phyloP scores from a whole-genome alignment of 169 alveolate genomes.

The Plasmodium gonderi region DNA sequence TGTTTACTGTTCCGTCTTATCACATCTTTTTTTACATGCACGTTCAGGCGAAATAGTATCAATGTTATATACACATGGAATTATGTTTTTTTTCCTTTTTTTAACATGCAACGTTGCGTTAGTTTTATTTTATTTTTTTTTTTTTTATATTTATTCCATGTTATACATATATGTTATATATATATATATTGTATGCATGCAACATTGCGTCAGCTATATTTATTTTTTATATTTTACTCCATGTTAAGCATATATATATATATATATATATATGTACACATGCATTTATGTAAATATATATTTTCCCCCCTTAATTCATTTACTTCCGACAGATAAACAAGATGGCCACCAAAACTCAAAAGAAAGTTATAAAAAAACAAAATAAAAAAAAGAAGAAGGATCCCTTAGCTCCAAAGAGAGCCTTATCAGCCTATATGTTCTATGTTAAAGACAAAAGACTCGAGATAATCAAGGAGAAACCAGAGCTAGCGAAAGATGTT shows the following conservation, averaged over 20 bases:
- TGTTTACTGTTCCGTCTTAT: not conserved
- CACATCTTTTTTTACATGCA: not conserved
- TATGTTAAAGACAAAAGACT: slow-evolving; percentile 90
- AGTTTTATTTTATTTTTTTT: not conserved
- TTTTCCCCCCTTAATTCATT: not conserved
- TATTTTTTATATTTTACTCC: too few relatives aligned
- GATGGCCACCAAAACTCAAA: slow-evolving; percentile 80
- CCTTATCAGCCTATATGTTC: slow-evolving; percentile 91
- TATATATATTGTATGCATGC: too few relatives aligned
- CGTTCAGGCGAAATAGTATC: not conserved
- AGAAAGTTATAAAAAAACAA: slow-evolving; percentile 76
- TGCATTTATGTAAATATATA: not conserved
- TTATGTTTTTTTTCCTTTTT: not conserved
- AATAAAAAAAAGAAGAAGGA: slow-evolving; percentile 85
- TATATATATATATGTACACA: not conserved
- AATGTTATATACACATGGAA: not conserved
- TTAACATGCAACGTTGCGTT: too few relatives aligned
- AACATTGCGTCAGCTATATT: too few relatives aligned
- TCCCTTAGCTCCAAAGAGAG: slow-evolving; percentile 92
- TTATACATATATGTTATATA: not conserved
- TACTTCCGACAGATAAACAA: slow-evolving; percentile 4
- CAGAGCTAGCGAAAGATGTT: slow-evolving; percentile 89
- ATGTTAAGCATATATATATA: not conserved
- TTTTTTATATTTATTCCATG: not conserved
- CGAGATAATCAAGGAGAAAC: slow-evolving; percentile 86